Evolutionary conservation across 2,329 filamentous ascomycete genomes (phyloP).

Genomic region (Beauveria sp.): DNA sequence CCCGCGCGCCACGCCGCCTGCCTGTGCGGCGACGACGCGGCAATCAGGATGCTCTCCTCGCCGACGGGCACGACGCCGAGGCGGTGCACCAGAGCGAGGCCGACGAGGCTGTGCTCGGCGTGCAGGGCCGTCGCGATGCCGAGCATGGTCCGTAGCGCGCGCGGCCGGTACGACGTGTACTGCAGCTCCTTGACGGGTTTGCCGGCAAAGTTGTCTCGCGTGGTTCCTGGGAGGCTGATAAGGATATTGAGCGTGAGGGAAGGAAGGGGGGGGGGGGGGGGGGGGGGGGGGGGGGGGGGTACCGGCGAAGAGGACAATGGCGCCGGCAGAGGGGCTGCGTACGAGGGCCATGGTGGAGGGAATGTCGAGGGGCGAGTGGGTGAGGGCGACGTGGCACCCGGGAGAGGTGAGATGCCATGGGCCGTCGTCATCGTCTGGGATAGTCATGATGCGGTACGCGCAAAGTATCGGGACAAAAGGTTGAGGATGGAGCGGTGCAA

Average conservation of each 20-base stretch:
- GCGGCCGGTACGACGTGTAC: constrained; percentile 66
- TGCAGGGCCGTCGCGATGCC: constrained; percentile 52
- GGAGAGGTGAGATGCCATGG: constrained; percentile 37
- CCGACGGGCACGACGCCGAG: constrained; percentile 78
- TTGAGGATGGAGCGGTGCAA: no score
- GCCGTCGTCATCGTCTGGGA: constrained; percentile 12
- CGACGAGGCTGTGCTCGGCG: constrained; percentile 56
- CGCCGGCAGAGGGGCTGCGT: constrained; percentile 64
- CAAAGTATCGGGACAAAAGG: no score
- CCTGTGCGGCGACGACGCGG: constrained; percentile 75
- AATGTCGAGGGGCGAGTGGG: constrained; percentile 51
- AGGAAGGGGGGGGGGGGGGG: no score
- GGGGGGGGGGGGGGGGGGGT: constrained; percentile 24
- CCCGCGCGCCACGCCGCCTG: constrained; percentile 80
- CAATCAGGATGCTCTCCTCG: constrained; percentile 90
- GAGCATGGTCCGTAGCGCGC: constrained; percentile 62
- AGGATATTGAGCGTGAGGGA: not conserved
- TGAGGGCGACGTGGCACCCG: constrained; percentile 61
- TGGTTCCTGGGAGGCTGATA: constrained; percentile 50
- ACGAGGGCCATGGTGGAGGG: constrained; percentile 56
- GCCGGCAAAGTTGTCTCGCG: constrained; percentile 64
- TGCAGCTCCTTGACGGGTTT: constrained; percentile 67
- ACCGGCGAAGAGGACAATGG: constrained; percentile 69
- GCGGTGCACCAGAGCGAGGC: constrained; percentile 75
- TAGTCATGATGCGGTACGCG: not conserved